Evolutionary conservation across 2,329 filamentous ascomycete genomes (phyloP).

Genomic region (Aspergillus chevalieri): DNA sequence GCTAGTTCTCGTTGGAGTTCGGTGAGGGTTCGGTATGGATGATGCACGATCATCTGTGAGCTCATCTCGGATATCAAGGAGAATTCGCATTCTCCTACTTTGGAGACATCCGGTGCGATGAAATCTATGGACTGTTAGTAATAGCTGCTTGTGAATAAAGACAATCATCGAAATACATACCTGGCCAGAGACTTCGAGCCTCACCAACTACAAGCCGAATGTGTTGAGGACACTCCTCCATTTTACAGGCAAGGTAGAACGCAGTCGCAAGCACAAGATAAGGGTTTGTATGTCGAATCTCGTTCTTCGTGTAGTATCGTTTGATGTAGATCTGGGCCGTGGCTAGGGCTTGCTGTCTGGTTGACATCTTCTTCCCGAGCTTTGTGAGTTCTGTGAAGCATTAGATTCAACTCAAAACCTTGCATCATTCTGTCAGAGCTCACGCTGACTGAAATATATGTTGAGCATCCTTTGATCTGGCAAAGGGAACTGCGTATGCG

Average conservation of each 20-base stretch:
- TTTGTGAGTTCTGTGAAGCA: slow-evolving; percentile 62
- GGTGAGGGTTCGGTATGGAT: slow-evolving; percentile 77
- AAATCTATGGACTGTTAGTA: slow-evolving; percentile 48
- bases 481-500: slow-evolving; percentile 73
- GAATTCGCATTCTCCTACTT: slow-evolving; percentile 91
- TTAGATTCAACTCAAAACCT: not conserved
- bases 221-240: slow-evolving; percentile 95
- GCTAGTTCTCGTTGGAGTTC: slow-evolving; percentile 64
- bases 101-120: slow-evolving; percentile 68
- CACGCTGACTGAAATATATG: slow-evolving; percentile 89
- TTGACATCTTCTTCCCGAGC: slow-evolving; percentile 73
- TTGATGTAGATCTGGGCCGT: slow-evolving; percentile 94
- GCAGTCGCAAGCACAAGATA: slow-evolving; percentile 91
- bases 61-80: slow-evolving; percentile 85
- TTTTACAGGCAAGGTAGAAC: slow-evolving; percentile 92
- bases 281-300: slow-evolving; percentile 87
- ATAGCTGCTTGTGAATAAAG: not conserved
- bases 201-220: slow-evolving; percentile 86
- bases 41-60: slow-evolving; percentile 82
- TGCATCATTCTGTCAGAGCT: slow-evolving; percentile 26
- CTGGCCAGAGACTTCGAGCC: slow-evolving; percentile 76
- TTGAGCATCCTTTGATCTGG: slow-evolving; percentile 76
- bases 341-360: slow-evolving; percentile 86
- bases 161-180: slow-evolving; percentile 32
- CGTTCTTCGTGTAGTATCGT: slow-evolving; percentile 84